phyloP scores from a whole-genome alignment of 345 rosid genomes.

The Aquilaria yunnanensis region DNA sequence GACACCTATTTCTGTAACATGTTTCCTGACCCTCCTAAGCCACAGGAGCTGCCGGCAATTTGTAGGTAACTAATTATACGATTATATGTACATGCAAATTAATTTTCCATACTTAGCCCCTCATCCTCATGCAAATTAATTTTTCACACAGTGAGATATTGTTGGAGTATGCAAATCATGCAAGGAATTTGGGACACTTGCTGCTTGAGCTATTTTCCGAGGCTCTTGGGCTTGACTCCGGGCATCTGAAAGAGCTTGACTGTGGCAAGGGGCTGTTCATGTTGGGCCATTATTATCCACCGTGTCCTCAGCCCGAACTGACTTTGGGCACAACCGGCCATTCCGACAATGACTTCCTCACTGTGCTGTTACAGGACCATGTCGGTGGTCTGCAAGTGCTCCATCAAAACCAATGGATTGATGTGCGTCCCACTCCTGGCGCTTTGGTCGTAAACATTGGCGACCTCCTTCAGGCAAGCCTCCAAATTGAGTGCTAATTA shows the following conservation, averaged over 20 bases:
- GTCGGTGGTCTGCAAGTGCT: constrained; percentile 55
- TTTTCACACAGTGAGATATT: constrained; percentile 27
- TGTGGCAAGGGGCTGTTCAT: constrained; percentile 29
- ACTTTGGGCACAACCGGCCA: constrained; percentile 44
- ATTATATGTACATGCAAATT: no score
- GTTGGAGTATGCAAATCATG: constrained; percentile 34
- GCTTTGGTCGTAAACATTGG: constrained; percentile 51
- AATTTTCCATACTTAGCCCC: not conserved
- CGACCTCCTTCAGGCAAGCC: constrained; percentile 46
- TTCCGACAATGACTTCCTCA: constrained; percentile 39
- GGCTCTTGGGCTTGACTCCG: constrained; percentile 40
- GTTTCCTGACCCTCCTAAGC: constrained; percentile 32
- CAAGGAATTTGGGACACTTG: constrained; percentile 21
- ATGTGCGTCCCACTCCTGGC: constrained; percentile 39
- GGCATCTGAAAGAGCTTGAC: constrained; percentile 32
- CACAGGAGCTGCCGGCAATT: constrained; percentile 28
- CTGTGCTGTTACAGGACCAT: constrained; percentile 54
- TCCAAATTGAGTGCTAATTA: not conserved
- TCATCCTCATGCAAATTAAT: not conserved
- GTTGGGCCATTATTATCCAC: constrained; percentile 50
- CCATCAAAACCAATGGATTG: constrained; percentile 32
- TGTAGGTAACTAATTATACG: constrained; percentile 25
- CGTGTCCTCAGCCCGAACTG: constrained; percentile 51
- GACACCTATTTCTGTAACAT: constrained; percentile 26
- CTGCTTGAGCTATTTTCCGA: constrained; percentile 47